phyloP scores from a whole-genome alignment of 495 filamentous ascomycete genomes.

The Penicillium ochrochloron region DNA sequence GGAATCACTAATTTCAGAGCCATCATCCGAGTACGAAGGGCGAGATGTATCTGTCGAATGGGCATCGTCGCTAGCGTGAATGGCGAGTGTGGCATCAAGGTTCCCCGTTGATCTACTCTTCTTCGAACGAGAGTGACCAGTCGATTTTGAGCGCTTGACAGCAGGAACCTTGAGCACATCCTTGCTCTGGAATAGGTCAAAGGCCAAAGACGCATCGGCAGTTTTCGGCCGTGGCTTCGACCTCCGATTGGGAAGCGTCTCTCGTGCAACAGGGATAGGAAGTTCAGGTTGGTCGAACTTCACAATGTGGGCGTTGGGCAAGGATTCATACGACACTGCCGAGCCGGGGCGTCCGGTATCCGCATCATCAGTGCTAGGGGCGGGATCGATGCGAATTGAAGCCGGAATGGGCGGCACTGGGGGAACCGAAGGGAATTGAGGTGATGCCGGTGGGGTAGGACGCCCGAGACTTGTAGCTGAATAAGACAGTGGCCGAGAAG shows the following conservation, averaged over 20 bases:
- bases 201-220: conserved; percentile 55
- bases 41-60: conserved; percentile 35
- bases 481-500: conserved; percentile 42
- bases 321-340: conserved; percentile 73
- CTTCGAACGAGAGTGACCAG: conserved; percentile 41
- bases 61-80: conserved; percentile 28
- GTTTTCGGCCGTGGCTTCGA: conserved; percentile 52
- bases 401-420: conserved; percentile 32
- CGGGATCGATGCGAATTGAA: conserved; percentile 37
- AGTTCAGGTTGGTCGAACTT: conserved; percentile 40
- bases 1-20: conserved; percentile 38
- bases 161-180: conserved; percentile 22
- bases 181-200: conserved; percentile 30
- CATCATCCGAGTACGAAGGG: conserved; percentile 41
- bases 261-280: conserved; percentile 67
- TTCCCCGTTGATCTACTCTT: conserved; percentile 42
- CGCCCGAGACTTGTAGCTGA: conserved; percentile 40
- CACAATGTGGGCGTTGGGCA: conserved; percentile 64
- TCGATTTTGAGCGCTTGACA: conserved; percentile 44
- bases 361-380: conserved; percentile 61
- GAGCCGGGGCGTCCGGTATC: conserved; percentile 73
- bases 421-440: conserved; percentile 34
- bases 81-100: conserved; percentile 33
- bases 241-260: conserved; percentile 58
- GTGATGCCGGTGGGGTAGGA: conserved; percentile 44